Percentiles rank a stretch among this genome's conserved stretches.
phyloP scores from a whole-genome alignment of 2,329 filamentous ascomycete species.

The Cordyceps pruinosa region DNA sequence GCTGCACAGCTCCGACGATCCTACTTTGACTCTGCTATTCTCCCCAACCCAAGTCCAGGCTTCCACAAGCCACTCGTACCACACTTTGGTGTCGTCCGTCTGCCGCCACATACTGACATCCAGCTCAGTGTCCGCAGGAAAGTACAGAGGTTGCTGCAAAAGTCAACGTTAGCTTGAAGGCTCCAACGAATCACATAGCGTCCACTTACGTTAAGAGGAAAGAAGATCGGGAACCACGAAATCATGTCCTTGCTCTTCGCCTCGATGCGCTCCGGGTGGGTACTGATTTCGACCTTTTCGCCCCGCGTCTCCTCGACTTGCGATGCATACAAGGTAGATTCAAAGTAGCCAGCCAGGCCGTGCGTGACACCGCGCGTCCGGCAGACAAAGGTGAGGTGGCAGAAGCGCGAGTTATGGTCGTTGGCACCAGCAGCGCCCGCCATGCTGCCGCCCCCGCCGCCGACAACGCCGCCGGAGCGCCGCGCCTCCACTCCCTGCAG shows the following conservation, averaged over 20 bases:
- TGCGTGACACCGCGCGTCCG: slow-evolving; percentile 77
- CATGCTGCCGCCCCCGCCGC: slow-evolving; percentile 65
- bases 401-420: slow-evolving; percentile 82
- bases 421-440: slow-evolving; percentile 73
- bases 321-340: slow-evolving; percentile 80
- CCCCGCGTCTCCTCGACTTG: slow-evolving; percentile 29
- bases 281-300: slow-evolving; percentile 75
- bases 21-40: slow-evolving; percentile 58
- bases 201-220: slow-evolving; percentile 74
- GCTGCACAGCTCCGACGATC: slow-evolving; percentile 58
- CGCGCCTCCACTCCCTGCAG: slow-evolving; percentile 50
- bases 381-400: slow-evolving; percentile 71
- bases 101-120: slow-evolving; percentile 93
- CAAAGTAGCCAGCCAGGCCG: slow-evolving; percentile 90
- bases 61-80: slow-evolving; percentile 98
- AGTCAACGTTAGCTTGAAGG: neutral
- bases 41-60: slow-evolving; percentile 62
- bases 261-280: slow-evolving; percentile 85
- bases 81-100: slow-evolving; percentile 91
- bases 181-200: neutral
- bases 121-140: slow-evolving; percentile 77
- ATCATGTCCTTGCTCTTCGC: slow-evolving; percentile 96
- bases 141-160: slow-evolving; percentile 68
- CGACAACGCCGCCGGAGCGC: slow-evolving; percentile 56
- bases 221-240: slow-evolving; percentile 98